Conservation (phyloP, 768 basidiomycete species). For the Filobasidium floriforme region DNA sequence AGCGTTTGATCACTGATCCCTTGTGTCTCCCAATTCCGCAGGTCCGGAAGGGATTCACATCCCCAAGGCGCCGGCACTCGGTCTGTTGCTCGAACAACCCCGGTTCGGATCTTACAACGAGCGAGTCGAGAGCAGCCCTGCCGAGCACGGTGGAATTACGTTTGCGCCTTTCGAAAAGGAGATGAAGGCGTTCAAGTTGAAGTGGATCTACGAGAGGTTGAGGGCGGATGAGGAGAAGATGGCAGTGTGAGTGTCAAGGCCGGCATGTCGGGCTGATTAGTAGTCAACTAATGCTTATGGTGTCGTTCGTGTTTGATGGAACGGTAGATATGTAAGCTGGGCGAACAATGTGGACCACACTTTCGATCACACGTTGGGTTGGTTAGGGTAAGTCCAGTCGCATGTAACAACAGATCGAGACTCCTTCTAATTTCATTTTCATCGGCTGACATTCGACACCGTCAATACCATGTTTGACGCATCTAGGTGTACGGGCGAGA, state of each 20-base stretch:
- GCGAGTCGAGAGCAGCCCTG: conserved; percentile 26
- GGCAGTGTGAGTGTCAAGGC: conserved; percentile 58
- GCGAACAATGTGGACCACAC: conserved; percentile 35
- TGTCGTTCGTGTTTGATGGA: conserved; percentile 12
- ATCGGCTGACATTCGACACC: conserved; percentile 44
- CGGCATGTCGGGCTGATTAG: background rate
- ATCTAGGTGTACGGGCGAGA: conserved; percentile 57
- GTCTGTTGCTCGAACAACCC: conserved; percentile 70
- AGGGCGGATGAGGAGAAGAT: conserved; percentile 69
- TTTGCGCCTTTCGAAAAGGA: conserved; percentile 60
- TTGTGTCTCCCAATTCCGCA: conserved; percentile 4
- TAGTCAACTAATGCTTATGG: background rate
- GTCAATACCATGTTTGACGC: conserved; percentile 45
- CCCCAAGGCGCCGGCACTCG: conserved; percentile 93
- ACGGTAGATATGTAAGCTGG: conserved; percentile 37
- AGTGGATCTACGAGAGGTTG: conserved; percentile 79
- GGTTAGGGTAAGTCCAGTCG: conserved; percentile 62
- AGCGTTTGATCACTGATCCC: background rate
- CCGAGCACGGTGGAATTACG: conserved; percentile 49
- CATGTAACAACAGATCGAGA: background rate
- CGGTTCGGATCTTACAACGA: conserved; percentile 48
- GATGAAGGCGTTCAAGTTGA: conserved; percentile 76
- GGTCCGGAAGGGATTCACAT: conserved; percentile 64
- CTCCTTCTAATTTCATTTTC: too few species aligned
- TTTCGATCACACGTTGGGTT: conserved; percentile 52